These are phyloP conservation scores for Datisca glomerata DNA, from an alignment of 306 rosid species.

Conservation along the genomic window DNA sequence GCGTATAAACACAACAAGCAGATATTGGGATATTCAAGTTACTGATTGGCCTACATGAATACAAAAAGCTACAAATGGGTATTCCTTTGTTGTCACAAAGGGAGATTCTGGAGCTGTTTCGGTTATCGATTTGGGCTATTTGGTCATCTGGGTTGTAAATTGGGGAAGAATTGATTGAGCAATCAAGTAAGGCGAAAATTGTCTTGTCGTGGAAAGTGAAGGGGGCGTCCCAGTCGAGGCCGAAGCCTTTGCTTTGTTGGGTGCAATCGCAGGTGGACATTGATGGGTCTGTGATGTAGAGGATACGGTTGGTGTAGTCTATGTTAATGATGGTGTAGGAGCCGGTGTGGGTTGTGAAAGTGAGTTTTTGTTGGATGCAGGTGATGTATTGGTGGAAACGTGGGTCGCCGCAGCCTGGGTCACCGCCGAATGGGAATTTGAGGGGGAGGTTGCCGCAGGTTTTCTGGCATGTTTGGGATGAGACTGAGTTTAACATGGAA, in stretches of 20 bases:
- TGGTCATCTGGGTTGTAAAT: slow-evolving; percentile 23
- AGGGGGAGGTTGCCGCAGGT: slow-evolving; percentile 47
- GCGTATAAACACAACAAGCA: slow-evolving; percentile 72
- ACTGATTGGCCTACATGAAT: slow-evolving; percentile 53
- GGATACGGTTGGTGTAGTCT: slow-evolving; percentile 46
- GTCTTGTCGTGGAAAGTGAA: slow-evolving; percentile 47
- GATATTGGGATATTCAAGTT: slow-evolving; percentile 48
- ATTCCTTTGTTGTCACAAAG: slow-evolving; percentile 42
- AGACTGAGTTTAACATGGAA: slow-evolving; percentile 17
- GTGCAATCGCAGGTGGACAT: slow-evolving; percentile 75
- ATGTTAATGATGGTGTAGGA: slow-evolving; percentile 51
- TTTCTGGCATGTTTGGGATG: slow-evolving; percentile 55
- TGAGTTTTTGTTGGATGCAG: slow-evolving; percentile 40
- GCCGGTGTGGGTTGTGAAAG: slow-evolving; percentile 67
- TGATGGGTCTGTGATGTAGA: slow-evolving; percentile 68
- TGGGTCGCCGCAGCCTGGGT: slow-evolving; percentile 56
- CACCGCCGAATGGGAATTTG: slow-evolving; percentile 62
- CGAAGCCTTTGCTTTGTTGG: slow-evolving; percentile 56
- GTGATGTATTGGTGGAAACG: slow-evolving; percentile 49
- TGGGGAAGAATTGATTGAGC: slow-evolving; percentile 40
- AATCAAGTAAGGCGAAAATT: slow-evolving; percentile 53
- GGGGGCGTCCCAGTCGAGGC: slow-evolving; percentile 66
- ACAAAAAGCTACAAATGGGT: slow-evolving; percentile 53
- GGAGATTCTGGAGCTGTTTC: slow-evolving; percentile 24
- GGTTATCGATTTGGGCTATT: slow-evolving; percentile 16